These are phyloP conservation scores for Metschnikowia proteae DNA, from an alignment of 805 yeast species.

Conservation along the genomic window DNA sequence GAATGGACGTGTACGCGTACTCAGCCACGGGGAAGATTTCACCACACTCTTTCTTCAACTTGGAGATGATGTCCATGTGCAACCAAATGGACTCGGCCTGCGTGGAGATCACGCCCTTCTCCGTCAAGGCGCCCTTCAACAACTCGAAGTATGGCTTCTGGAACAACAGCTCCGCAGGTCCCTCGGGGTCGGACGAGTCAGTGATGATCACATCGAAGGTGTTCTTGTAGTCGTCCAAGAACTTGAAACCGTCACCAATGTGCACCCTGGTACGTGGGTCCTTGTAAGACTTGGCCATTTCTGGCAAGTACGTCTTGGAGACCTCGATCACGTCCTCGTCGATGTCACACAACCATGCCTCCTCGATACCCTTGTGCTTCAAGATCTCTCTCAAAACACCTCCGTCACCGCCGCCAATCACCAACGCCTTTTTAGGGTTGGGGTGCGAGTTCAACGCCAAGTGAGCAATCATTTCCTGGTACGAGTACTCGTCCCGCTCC, in stretches of 20 bases:
- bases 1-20: constrained; percentile 88
- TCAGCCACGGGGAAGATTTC: constrained; percentile 88
- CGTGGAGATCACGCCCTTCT: constrained; percentile 85
- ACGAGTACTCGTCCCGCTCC: constrained; percentile 95
- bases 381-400: constrained; percentile 95
- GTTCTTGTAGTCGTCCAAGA: constrained; percentile 75
- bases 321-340: constrained; percentile 90
- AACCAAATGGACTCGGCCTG: constrained; percentile 97
- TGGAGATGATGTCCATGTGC: constrained; percentile 77
- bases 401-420: constrained; percentile 99
- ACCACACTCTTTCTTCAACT: constrained; percentile 76
- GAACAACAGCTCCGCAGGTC: constrained; percentile 93
- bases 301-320: constrained; percentile 83
- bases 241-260: constrained; percentile 97
- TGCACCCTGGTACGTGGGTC: constrained; percentile 89
- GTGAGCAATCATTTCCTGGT: constrained; percentile 98
- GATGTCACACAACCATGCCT: constrained; percentile 89
- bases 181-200: constrained; percentile 97
- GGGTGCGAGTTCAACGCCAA: constrained; percentile 91
- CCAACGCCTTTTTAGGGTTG: constrained; percentile 88
- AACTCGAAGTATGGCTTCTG: constrained; percentile 88
- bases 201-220: constrained; percentile 93
- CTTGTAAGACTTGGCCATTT: constrained; percentile 74
- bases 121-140: constrained; percentile 82
- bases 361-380: constrained; percentile 82